Conservation (phyloP, 2,329 filamentous ascomycete species). For the Aspergillus sojae region DNA sequence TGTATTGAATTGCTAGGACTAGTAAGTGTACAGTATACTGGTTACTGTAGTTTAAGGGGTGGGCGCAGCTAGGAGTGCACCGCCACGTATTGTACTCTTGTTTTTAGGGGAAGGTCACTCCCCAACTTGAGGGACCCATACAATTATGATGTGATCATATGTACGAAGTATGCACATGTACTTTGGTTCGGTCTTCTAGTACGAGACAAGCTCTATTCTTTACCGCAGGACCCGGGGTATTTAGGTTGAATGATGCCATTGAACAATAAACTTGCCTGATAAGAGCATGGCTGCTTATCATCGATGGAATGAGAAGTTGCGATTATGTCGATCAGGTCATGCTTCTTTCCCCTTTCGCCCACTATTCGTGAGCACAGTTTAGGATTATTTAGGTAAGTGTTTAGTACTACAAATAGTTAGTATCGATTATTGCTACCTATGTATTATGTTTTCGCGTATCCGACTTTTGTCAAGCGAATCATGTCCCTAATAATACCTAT, state of each 20-base stretch:
- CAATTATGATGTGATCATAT: neutral
- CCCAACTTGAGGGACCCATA: neutral
- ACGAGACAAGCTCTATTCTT: neutral
- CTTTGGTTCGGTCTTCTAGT: neutral
- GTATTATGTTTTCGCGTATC: neutral
- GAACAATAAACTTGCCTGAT: neutral
- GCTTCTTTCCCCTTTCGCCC: too few species aligned
- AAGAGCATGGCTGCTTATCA: neutral
- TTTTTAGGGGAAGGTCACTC: neutral
- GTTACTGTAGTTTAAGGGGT: neutral
- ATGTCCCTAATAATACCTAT: conserved; percentile 1
- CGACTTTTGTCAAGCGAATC: neutral
- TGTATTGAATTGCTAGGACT: neutral
- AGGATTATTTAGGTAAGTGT: neutral
- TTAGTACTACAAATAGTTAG: neutral
- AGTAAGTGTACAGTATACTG: neutral
- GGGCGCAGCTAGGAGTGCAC: conserved; percentile 8
- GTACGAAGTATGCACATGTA: neutral
- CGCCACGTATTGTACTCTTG: conserved; percentile 12
- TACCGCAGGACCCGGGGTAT: neutral
- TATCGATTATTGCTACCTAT: neutral
- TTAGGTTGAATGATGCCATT: neutral
- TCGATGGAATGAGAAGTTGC: neutral
- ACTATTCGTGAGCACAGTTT: too few species aligned
- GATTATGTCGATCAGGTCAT: neutral